phyloP scores from a whole-genome alignment of 176 grass and related monocot genomes.

The Oryza officinalis region DNA sequence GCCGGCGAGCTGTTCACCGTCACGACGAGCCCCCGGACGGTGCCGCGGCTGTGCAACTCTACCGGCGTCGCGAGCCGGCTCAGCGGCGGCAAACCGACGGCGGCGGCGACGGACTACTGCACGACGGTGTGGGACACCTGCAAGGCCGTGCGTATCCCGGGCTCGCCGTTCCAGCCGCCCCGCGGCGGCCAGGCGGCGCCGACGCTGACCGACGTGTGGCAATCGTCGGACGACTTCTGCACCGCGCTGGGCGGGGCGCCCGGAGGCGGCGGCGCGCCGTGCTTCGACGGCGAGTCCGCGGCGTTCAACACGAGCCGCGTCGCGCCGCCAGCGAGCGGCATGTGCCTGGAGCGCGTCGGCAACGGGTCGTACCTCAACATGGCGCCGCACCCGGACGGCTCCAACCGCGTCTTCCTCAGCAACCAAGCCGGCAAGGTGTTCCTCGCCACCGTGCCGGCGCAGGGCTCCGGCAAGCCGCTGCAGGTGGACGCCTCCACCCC shows the following conservation, averaged over 20 bases:
- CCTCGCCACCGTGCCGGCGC: slow-evolving; percentile 65
- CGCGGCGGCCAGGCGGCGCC: slow-evolving; percentile 34
- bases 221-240: slow-evolving; percentile 67
- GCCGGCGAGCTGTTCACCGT: slow-evolving; percentile 71
- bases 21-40: slow-evolving; percentile 36
- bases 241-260: slow-evolving; percentile 41
- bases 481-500: slow-evolving; percentile 42
- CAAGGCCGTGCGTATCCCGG: slow-evolving; percentile 57
- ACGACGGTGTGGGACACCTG: slow-evolving; percentile 65
- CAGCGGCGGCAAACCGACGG: neutral
- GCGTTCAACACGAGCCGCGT: slow-evolving; percentile 47
- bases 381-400: slow-evolving; percentile 83
- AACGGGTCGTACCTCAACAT: slow-evolving; percentile 81
- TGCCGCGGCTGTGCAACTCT: slow-evolving; percentile 65
- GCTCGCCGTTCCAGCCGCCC: slow-evolving; percentile 59
- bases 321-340: slow-evolving; percentile 50
- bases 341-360: slow-evolving; percentile 84
- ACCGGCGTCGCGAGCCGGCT: slow-evolving; percentile 34
- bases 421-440: slow-evolving; percentile 73
- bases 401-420: slow-evolving; percentile 59
- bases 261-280: slow-evolving; percentile 29
- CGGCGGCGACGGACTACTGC: slow-evolving; percentile 50
- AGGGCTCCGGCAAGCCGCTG: slow-evolving; percentile 45
- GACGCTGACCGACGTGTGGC: slow-evolving; percentile 62
- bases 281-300: slow-evolving; percentile 56